These are phyloP conservation scores for Diddensiella caesifluorescens DNA, from an alignment of 805 yeast species.

Conservation along the genomic window DNA sequence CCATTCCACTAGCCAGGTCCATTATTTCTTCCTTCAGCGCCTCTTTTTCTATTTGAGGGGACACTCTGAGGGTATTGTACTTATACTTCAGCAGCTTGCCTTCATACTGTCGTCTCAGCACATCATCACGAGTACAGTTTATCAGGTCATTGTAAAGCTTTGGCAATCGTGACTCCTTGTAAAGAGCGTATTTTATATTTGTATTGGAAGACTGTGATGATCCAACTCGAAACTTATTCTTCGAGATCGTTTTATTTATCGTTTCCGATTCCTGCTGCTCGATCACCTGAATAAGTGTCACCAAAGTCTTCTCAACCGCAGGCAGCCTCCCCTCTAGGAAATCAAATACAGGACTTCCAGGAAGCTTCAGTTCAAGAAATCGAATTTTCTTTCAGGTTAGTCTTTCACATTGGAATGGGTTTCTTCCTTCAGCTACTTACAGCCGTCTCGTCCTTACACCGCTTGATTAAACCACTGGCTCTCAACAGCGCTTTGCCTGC, in stretches of 20 bases:
- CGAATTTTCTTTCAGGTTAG: constrained; percentile 12
- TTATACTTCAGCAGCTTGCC: constrained; percentile 53
- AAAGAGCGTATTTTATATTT: constrained; percentile 43
- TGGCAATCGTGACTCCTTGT: constrained; percentile 48
- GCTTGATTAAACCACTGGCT: constrained; percentile 17
- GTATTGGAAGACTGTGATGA: constrained; percentile 19
- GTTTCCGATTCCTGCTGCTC: constrained; percentile 23
- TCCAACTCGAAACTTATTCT: constrained; percentile 24
- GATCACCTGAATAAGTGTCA: constrained; percentile 21
- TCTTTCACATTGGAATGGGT: neutral
- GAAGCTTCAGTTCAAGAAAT: constrained; percentile 26
- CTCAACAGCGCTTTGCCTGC: constrained; percentile 24
- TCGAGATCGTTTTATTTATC: constrained; percentile 23
- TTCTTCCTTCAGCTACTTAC: constrained; percentile 12
- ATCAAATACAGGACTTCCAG: constrained; percentile 27
- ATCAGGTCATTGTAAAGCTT: constrained; percentile 50
- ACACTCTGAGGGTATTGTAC: constrained; percentile 46
- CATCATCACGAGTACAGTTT: constrained; percentile 58
- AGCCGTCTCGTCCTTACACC: constrained; percentile 16
- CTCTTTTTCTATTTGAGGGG: constrained; percentile 43
- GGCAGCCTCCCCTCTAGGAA: constrained; percentile 29
- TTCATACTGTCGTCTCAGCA: constrained; percentile 52
- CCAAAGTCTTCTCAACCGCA: constrained; percentile 24
- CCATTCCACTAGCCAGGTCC: constrained; percentile 64
- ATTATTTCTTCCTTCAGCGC: constrained; percentile 40